A percentile compares a stretch with the other conserved stretches of the same genome.
Conservation (phyloP, 208 protist genomes). For the Acanthamoeba castellanii region DNA sequence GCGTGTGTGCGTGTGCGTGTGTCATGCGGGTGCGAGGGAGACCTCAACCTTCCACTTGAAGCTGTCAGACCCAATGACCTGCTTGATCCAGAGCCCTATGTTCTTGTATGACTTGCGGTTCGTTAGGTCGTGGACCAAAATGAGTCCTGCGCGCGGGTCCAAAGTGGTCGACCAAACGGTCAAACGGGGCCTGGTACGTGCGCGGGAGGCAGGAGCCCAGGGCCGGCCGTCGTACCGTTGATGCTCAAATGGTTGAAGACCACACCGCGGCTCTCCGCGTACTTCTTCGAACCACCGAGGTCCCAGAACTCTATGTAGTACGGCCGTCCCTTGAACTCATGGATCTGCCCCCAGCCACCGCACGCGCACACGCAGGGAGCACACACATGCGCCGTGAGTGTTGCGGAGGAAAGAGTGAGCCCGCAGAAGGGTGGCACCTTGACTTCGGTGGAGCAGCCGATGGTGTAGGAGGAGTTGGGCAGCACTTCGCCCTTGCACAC, state of each 20-base stretch:
- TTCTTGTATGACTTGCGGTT: constrained; percentile 69
- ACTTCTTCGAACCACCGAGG: constrained; percentile 59
- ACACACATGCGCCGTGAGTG: neutral
- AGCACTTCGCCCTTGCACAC: constrained; percentile 39
- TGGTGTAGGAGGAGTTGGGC: constrained; percentile 30
- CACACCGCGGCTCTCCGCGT: constrained; percentile 53
- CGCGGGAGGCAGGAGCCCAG: neutral
- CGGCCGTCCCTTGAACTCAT: constrained; percentile 52
- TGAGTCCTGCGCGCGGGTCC: neutral
- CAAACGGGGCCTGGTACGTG: neutral
- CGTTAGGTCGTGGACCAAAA: constrained; percentile 55
- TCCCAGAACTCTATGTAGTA: constrained; percentile 71
- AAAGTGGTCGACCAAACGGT: neutral
- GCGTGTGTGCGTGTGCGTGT: too few relatives aligned
- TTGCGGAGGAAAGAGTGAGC: neutral
- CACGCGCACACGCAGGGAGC: neutral
- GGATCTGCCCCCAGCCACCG: neutral
- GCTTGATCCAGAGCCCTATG: constrained; percentile 49
- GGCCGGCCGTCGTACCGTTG: neutral
- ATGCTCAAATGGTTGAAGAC: constrained; percentile 51
- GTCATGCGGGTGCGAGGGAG: neutral
- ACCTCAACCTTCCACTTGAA: constrained; percentile 43
- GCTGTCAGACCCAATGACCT: constrained; percentile 48
- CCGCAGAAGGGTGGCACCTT: neutral
- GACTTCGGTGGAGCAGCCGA: constrained; percentile 37